Evolutionary conservation across 352 stramenopile genomes (phyloP).

Genomic region (Pythium brassicae): DNA sequence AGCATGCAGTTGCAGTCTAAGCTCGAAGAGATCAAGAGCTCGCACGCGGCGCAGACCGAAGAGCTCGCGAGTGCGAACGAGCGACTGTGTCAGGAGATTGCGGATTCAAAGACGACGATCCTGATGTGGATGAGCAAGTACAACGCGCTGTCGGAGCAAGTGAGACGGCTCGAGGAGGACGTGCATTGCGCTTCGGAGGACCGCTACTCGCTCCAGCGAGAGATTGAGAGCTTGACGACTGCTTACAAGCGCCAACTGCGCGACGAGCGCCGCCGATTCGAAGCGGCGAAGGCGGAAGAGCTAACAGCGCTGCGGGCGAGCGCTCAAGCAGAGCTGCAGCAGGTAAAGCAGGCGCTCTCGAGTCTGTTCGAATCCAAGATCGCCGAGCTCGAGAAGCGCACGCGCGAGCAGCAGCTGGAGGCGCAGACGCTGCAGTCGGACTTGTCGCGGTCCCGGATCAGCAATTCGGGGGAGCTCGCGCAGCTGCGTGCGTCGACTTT

Average conservation of each 20-base stretch:
- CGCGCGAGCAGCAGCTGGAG: background rate
- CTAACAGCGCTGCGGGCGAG: background rate
- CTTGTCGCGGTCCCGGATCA: slow-evolving; percentile 11
- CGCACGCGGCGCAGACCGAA: background rate
- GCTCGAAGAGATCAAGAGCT: slow-evolving; percentile 2
- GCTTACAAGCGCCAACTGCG: slow-evolving; percentile 8
- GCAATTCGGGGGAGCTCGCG: slow-evolving; percentile 13
- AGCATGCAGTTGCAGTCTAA: slow-evolving; percentile 8
- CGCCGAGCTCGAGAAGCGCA: slow-evolving; percentile 1
- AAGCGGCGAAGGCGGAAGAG: background rate
- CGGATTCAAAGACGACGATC: slow-evolving; percentile 50
- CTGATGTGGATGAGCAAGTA: slow-evolving; percentile 73
- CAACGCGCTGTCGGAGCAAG: slow-evolving; percentile 30
- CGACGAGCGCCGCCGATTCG: slow-evolving; percentile 1
- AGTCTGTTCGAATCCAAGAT: slow-evolving; percentile 15
- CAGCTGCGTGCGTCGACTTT: slow-evolving; percentile 1
- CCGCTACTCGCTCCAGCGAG: slow-evolving; percentile 22
- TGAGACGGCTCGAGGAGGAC: slow-evolving; percentile 27
- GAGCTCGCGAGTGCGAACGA: slow-evolving; percentile 6
- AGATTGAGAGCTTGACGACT: slow-evolving; percentile 17
- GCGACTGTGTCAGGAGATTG: slow-evolving; percentile 28
- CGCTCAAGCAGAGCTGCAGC: background rate
- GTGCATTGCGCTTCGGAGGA: slow-evolving; percentile 24
- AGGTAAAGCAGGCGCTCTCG: background rate
- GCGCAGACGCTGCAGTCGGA: slow-evolving; percentile 4